These are phyloP conservation scores for Psidium guajava DNA, from an alignment of 345 rosid genomes.

Conservation along the genomic window DNA sequence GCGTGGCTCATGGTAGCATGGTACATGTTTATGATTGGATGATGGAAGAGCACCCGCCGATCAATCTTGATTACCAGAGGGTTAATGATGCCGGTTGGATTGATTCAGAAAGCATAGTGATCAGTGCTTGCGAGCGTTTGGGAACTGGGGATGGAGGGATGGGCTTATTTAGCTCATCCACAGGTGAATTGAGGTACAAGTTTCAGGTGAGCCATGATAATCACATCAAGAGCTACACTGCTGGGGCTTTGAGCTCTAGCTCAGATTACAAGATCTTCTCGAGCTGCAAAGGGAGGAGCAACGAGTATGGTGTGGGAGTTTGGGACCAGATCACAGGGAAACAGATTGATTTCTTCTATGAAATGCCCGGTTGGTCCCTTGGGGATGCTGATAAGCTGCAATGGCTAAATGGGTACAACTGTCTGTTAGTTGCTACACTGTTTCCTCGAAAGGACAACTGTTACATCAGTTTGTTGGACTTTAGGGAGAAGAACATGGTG, in stretches of 20 bases:
- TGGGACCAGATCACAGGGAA: conserved; percentile 89
- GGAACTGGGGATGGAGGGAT: conserved; percentile 93
- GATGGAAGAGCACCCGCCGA: conserved; percentile 69
- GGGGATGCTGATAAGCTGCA: conserved; percentile 95
- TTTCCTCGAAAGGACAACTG: conserved; percentile 95
- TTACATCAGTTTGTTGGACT: conserved; percentile 87
- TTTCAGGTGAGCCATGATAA: conserved; percentile 67
- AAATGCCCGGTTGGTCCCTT: conserved; percentile 73
- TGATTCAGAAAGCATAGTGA: conserved; percentile 42
- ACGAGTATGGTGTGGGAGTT: conserved; percentile 92
- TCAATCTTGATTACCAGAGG: conserved; percentile 80
- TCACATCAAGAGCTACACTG: conserved; percentile 70
- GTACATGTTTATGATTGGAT: conserved; percentile 90
- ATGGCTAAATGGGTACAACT: conserved; percentile 61
- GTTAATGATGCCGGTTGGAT: conserved; percentile 88
- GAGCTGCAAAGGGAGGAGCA: conserved; percentile 85
- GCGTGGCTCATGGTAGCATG: conserved; percentile 87
- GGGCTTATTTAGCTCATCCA: conserved; percentile 70
- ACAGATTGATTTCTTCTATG: conserved; percentile 85
- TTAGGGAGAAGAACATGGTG: conserved; percentile 71
- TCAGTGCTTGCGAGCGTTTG: conserved; percentile 69
- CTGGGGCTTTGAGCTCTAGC: conserved; percentile 71
- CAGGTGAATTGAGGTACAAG: conserved; percentile 66
- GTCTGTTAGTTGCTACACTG: conserved; percentile 82
- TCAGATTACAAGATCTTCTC: conserved; percentile 57